Conservation (phyloP, 2,329 filamentous ascomycete genomes). For the Penicillium sp. region DNA sequence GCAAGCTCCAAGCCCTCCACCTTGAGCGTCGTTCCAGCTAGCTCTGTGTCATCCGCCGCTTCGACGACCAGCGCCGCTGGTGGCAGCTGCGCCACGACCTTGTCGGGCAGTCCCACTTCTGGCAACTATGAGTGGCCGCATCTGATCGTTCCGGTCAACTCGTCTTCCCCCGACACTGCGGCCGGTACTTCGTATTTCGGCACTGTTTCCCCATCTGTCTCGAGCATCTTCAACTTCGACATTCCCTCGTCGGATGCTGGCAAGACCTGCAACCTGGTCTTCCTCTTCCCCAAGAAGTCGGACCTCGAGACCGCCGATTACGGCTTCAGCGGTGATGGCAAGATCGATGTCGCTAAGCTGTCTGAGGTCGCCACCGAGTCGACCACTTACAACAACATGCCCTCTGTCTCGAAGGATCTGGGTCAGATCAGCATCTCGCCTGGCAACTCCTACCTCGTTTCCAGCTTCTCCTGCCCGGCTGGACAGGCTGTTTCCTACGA, state of each 20-base stretch:
- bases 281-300: conserved; percentile 56
- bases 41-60: conserved; percentile 8
- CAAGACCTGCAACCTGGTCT: conserved; percentile 59
- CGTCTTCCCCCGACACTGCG: conserved; percentile 47
- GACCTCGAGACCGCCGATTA: conserved; percentile 57
- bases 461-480: conserved; percentile 51
- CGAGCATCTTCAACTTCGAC: conserved; percentile 65
- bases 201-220: conserved; percentile 48
- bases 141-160: conserved; percentile 57
- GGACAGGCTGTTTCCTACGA: conserved; percentile 50
- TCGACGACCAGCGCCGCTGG: conserved; percentile 13
- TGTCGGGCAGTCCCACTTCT: conserved; percentile 24
- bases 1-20: neutral
- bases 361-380: conserved; percentile 39
- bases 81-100: conserved; percentile 42
- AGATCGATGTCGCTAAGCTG: conserved; percentile 51
- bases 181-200: conserved; percentile 53
- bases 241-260: conserved; percentile 50
- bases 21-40: conserved; percentile 8
- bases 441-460: conserved; percentile 51
- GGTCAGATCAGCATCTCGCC: conserved; percentile 45
- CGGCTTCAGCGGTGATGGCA: conserved; percentile 51
- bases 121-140: conserved; percentile 54
- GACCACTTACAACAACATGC: conserved; percentile 53
- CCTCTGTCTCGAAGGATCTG: conserved; percentile 43